These are phyloP conservation scores for Collybia sordida DNA, from an alignment of 768 basidiomycete species.

Conservation along the genomic window DNA sequence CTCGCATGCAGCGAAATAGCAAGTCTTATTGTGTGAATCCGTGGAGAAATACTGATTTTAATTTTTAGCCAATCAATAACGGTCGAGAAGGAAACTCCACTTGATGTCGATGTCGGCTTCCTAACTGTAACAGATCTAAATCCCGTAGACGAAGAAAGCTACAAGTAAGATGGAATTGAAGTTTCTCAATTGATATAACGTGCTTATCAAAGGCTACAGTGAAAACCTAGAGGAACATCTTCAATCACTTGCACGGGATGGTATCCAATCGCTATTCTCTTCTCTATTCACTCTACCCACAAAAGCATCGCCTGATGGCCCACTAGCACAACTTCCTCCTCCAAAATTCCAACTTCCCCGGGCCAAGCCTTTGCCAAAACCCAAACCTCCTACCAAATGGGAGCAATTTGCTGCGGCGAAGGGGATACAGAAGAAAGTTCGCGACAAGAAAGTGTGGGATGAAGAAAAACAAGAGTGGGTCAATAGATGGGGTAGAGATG, in stretches of 20 bases:
- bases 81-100: constrained; percentile 78
- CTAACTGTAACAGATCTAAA: constrained; percentile 87
- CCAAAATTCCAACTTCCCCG: constrained; percentile 81
- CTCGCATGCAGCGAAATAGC: constrained; percentile 72
- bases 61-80: constrained; percentile 56
- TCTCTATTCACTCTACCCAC: constrained; percentile 84
- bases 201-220: constrained; percentile 34
- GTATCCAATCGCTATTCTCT: constrained; percentile 78
- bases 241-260: constrained; percentile 73
- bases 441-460: constrained; percentile 87
- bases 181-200: no score
- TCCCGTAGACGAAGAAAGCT: constrained; percentile 80
- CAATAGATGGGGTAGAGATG: constrained; percentile 83
- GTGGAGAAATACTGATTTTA: neutral
- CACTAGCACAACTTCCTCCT: constrained; percentile 77
- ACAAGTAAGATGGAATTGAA: constrained; percentile 53
- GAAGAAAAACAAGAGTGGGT: constrained; percentile 95
- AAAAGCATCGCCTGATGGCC: constrained; percentile 72
- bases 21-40: constrained; percentile 23
- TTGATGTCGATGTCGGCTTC: constrained; percentile 80
- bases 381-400: constrained; percentile 95
- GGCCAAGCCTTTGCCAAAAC: constrained; percentile 90
- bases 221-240: constrained; percentile 81
- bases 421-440: constrained; percentile 81
- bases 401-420: constrained; percentile 92